Conservation (phyloP, 345 rosid species). For the Eucalyptus pauciflora region DNA sequence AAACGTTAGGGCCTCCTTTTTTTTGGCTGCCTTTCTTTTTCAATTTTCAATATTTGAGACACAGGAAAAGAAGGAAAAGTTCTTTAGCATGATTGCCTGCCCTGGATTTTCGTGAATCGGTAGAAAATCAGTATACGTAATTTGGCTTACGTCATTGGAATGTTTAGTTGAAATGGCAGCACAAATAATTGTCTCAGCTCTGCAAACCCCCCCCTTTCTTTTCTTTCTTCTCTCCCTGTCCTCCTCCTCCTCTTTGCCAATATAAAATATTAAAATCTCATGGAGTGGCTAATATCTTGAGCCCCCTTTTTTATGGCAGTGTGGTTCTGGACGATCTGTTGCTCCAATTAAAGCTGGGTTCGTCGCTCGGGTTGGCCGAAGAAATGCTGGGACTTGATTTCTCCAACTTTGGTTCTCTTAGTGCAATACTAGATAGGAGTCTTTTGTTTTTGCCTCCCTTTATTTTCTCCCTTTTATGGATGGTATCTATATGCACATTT, state of each 20-base stretch:
- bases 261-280: background rate
- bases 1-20: background rate
- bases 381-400: constrained; percentile 49
- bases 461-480: background rate
- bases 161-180: background rate
- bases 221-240: no score
- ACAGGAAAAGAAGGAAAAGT: background rate
- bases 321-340: constrained; percentile 94
- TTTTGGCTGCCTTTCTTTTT: background rate
- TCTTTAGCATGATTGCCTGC: background rate
- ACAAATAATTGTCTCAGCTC: background rate
- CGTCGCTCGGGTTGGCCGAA: constrained; percentile 96
- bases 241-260: no score
- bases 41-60: background rate
- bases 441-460: background rate
- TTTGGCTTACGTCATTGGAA: background rate
- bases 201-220: background rate
- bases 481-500: background rate
- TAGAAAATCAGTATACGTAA: background rate
- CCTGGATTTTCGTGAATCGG: background rate
- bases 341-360: constrained; percentile 95
- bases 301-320: constrained; percentile 24
- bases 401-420: background rate
- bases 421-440: background rate
- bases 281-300: background rate